Base-by-base conservation (phyloP, 2,329 filamentous ascomycete species). In the Epicoccum nigrum region DNA sequence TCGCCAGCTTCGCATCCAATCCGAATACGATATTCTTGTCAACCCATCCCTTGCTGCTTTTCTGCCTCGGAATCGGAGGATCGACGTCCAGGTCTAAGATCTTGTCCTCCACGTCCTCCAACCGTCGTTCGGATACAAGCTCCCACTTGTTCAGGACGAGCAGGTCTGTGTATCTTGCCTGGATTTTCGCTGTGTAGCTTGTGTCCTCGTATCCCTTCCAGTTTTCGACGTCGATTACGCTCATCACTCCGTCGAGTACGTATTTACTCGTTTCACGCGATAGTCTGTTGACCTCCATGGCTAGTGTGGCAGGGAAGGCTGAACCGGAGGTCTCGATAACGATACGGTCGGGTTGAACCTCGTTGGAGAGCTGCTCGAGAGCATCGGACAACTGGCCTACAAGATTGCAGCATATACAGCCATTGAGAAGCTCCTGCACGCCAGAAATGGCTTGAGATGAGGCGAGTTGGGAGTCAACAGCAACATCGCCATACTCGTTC, bases 331-430 rank as follows among this genome's bases (percentile, higher is more conserved):
- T 99, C 80, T 99, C 94, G 71, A 99, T 86, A 44, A 99, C 85
- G 73, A 99, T 94, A 47, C 94, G 84, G 70, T 97, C 89, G 0
- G 92, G 93, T 0, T 59, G 50, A 37, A 82, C 76, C 30, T 81
- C 76, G 20, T 77, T 73, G 42, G 83, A 83, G 32, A 99, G 85
- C 67, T 94, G 86, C 34, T 83, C 77, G 15, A 99, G 85, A 1
- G 93, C 92, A 39, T 88, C 86, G 53, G 85, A 84, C 7, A 99
- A 85, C 73, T 96, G 90, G 13, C 94, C 94, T 54, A 99, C 93
- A 20, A 97, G 87, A 72, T 97, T 97, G 79, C 94, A 99, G 83
- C 94, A 99, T 75, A 99, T 97, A 77, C 94, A 97, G 60, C 93
- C 94, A 72, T 96, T 96, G 45, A 99, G 86, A 1, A 99, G 83